Conservation (phyloP, 1,284 basidiomycete species). For the Moniliophthora roreri region DNA sequence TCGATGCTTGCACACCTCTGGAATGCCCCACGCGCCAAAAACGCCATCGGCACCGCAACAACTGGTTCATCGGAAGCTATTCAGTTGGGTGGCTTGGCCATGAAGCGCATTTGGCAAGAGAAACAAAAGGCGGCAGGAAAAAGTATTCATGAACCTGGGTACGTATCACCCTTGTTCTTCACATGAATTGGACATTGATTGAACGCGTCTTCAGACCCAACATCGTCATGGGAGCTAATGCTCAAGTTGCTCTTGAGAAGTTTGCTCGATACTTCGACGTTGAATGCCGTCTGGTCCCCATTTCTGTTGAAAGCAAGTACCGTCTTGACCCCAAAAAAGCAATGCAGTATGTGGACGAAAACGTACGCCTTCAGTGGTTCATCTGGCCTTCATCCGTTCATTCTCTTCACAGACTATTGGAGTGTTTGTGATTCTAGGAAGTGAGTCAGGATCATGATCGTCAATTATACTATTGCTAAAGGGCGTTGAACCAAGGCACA, state of each 20-base stretch:
- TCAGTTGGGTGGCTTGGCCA: conserved; percentile 90
- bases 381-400: neutral
- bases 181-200: too few relatives aligned
- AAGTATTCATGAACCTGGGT: conserved; percentile 80
- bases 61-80: conserved; percentile 94
- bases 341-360: conserved; percentile 90
- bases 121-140: conserved; percentile 86
- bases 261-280: conserved; percentile 93
- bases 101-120: conserved; percentile 95
- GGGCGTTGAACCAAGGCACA: conserved; percentile 46
- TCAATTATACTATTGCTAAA: neutral
- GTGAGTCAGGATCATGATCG: conserved; percentile 37
- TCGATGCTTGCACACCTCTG: conserved; percentile 92
- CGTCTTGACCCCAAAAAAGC: conserved; percentile 83
- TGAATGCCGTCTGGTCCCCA: conserved; percentile 79
- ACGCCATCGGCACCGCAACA: conserved; percentile 89
- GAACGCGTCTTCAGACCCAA: conserved; percentile 47
- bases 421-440: conserved; percentile 77
- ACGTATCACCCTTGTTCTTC: conserved; percentile 6
- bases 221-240: conserved; percentile 81
- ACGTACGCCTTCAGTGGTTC: conserved; percentile 31
- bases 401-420: conserved; percentile 57
- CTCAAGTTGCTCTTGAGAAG: conserved; percentile 87
- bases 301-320: conserved; percentile 77
- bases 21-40: conserved; percentile 76